Conservation (phyloP, 2,329 filamentous ascomycete genomes). For the Penicillium oxalicum region DNA sequence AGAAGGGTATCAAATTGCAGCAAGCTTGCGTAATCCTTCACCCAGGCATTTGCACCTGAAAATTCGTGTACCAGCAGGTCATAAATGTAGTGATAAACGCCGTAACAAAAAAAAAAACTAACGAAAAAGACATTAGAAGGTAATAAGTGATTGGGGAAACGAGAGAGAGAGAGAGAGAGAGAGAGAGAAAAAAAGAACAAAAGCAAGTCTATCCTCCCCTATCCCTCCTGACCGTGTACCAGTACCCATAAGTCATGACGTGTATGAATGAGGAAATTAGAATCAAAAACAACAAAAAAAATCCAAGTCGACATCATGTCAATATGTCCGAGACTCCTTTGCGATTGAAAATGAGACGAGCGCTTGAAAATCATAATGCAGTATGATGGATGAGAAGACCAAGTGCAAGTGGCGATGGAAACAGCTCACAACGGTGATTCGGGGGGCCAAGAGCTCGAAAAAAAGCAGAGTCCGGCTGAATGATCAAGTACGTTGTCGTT, state of each 20-base stretch:
- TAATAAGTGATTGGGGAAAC: slow-evolving; percentile 2
- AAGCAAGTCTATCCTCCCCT: slow-evolving; percentile 19
- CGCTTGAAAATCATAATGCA: slow-evolving; percentile 18
- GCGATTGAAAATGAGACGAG: not conserved
- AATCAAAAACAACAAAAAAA: not conserved
- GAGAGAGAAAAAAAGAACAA: slow-evolving; percentile 11
- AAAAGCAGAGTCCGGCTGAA: not conserved
- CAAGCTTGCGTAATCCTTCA: slow-evolving; percentile 11
- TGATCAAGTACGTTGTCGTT: too few species aligned
- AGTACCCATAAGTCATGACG: slow-evolving; percentile 17
- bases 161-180: slow-evolving; percentile 6
- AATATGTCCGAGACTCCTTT: too few species aligned
- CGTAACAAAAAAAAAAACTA: slow-evolving; percentile 5
- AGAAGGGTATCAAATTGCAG: slow-evolving; percentile 30
- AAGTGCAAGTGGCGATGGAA: not conserved
- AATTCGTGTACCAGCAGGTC: not conserved
- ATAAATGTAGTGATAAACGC: not conserved
- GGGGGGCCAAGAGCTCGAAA: not conserved
- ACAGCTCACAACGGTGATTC: too few species aligned
- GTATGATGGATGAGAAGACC: slow-evolving; percentile 3
- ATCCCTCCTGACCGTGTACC: slow-evolving; percentile 4
- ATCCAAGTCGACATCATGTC: too few species aligned
- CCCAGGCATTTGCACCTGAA: not conserved
- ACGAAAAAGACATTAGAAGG: slow-evolving; percentile 3
- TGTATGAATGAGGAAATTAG: not conserved